Evolutionary conservation across 208 protist genomes (phyloP).

Genomic region (Wallacemonas collosoma): DNA sequence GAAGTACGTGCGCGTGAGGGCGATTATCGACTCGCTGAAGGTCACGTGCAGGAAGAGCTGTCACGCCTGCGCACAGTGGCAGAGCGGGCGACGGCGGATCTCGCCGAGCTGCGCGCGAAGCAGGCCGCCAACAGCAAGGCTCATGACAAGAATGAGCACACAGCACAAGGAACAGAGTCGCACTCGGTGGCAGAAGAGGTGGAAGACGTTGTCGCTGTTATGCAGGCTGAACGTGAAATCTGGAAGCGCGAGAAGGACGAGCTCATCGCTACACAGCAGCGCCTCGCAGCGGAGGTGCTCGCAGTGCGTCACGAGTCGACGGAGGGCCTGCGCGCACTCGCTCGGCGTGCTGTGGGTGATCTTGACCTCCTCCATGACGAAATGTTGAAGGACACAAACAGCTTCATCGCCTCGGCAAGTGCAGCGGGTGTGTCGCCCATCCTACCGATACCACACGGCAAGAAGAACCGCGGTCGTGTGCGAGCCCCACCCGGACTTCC

Average conservation of each 20-base stretch:
- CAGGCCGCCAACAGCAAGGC: neutral
- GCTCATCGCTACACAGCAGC: constrained; percentile 2
- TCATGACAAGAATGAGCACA: too few species aligned
- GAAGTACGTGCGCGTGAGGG: constrained; percentile 10
- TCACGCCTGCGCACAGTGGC: neutral
- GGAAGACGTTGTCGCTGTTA: constrained; percentile 11
- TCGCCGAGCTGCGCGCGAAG: constrained; percentile 8
- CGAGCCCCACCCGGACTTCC: constrained; percentile 1
- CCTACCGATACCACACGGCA: neutral
- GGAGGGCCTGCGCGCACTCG: constrained; percentile 27
- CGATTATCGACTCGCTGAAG: neutral
- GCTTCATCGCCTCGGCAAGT: neutral
- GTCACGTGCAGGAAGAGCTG: neutral
- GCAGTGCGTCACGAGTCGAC: constrained; percentile 12
- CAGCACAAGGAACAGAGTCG: neutral
- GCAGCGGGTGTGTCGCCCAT: neutral
- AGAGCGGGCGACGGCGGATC: neutral
- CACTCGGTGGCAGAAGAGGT: neutral
- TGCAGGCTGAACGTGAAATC: neutral
- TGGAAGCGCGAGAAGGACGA: constrained; percentile 3
- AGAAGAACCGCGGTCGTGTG: neutral
- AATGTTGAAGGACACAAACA: constrained; percentile 8
- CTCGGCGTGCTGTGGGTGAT: constrained; percentile 30
- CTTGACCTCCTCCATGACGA: constrained; percentile 34
- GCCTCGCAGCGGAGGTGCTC: constrained; percentile 19